Base-by-base conservation (phyloP, 768 basidiomycete species). In the Chalciporus pseudorubinellus region DNA sequence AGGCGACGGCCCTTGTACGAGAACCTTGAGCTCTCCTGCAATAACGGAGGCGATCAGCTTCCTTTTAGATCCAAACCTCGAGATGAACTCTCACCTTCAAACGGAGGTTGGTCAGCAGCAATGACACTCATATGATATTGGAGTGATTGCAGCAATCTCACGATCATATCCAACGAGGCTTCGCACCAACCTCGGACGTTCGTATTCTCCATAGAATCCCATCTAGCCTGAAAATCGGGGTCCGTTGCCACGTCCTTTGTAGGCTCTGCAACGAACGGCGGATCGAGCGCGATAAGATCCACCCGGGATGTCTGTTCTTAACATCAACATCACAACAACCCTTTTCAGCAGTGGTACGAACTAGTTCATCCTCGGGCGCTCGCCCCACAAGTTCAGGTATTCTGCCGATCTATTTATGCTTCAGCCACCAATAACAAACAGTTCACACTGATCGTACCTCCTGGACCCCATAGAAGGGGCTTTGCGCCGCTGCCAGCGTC, bases 201-300 rank as follows among this genome's bases (percentile, higher is more conserved):
- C 43, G 65, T 51, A 44, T 69, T 71, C 47, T 76, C 72, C 38
- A 81, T 69, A 3, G 70, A 60, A 44, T 82, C 74, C 90, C 89
- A 92, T 3, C 71, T 62, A 14, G 49, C 64, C 57, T 79, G 75
- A 59, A 91, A 88, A 48, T 79, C 75, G n/a, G 59, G 55, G 29
- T 58, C 63, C 1, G 24, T 33, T n/a, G 50, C 6, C 21, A 34
- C 44, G 31, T 52, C 52, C 24, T 62, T 65, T 20, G 58, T 34
- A 20, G 74, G 72, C 52, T 84, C 83, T 8, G 74, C 63, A 39
- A 81, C 70, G 69, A 85, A 85, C 3, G 88, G 85, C 2, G 85
- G 82, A 64, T 92, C 88, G 34, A 92, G 77, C 9, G 82, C 73
- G 54, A 92, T 90, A 42, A 92, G 78, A 69, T 91, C 86, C 18